phyloP scores from a whole-genome alignment of 805 yeast species.

The Zygosaccharomyces bisporus region DNA sequence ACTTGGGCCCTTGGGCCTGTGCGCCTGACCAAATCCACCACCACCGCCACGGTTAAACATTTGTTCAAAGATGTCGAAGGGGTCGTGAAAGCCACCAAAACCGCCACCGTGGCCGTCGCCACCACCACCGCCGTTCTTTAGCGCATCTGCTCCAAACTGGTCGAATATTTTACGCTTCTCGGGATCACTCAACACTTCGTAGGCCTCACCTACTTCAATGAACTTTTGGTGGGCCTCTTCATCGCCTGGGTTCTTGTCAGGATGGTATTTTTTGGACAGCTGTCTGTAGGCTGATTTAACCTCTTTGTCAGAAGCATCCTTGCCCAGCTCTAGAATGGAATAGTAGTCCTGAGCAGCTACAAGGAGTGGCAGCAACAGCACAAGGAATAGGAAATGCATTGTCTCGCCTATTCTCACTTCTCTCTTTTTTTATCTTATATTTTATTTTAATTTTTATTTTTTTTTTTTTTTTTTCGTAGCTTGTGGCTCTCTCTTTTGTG shows the following conservation, averaged over 20 bases:
- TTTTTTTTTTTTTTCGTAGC: background rate
- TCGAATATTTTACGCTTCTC: constrained; percentile 71
- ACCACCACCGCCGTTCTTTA: constrained; percentile 55
- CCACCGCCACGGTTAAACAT: constrained; percentile 34
- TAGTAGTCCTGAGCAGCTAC: constrained; percentile 47
- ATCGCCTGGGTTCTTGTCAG: constrained; percentile 85
- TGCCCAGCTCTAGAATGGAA: constrained; percentile 62
- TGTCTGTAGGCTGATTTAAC: constrained; percentile 82
- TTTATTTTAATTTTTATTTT: background rate
- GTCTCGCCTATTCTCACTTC: background rate
- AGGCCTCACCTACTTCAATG: constrained; percentile 90
- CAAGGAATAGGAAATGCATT: constrained; percentile 11
- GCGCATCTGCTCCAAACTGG: constrained; percentile 70
- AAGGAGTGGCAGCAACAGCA: constrained; percentile 14
- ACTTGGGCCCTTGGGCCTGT: constrained; percentile 58
- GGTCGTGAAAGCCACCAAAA: constrained; percentile 37
- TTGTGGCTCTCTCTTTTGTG: background rate
- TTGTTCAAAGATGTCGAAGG: constrained; percentile 36
- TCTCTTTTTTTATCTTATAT: background rate
- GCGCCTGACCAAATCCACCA: constrained; percentile 48
- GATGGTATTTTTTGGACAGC: constrained; percentile 82
- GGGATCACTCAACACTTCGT: constrained; percentile 72
- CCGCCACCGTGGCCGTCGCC: constrained; percentile 41
- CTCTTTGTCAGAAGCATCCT: constrained; percentile 69
- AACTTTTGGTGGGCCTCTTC: constrained; percentile 82